Base-by-base conservation (phyloP, 208 protist genomes). In the Acanthamoeba healyi region DNA sequence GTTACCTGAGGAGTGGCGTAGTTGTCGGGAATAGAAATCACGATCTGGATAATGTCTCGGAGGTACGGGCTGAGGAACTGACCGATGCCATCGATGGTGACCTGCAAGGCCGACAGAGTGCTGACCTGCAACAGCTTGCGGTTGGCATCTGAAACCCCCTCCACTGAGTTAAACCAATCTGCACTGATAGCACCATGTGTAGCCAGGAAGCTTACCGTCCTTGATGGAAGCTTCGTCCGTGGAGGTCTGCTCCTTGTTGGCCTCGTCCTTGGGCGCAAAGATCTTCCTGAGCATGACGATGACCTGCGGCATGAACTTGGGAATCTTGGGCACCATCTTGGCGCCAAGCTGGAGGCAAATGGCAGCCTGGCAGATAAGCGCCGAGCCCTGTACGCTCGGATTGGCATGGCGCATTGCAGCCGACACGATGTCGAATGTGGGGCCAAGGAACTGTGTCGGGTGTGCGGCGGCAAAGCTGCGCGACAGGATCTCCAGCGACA, bases 61-160 rank as follows among this genome's bases (percentile, higher is more conserved):
- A 91, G 54, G 51, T 91, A 91, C 5, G 84, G 84, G 38, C 84
- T 91, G 36, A 70, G 46, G 84, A 91, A 91, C 51, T 58, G 84
- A 5, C 54, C 51, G 32, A 91, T 91, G 54, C 36, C 46, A 58
- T 36, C 46, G 29, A 91, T 46, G 46, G 40, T 70, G 9, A 91
- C 84, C 34, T 91, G 49, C 51, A 91, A 26, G 12, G 54, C 29
- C 22, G 84, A 91, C 40, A 91, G 40, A 29, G 56, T 22, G 36
- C 84, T 91, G 24, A 91, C 32, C 54, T 91, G 84, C 54, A 91
- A 17, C 32, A 91, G 34, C 46, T 86, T 86, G 74, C 1, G 63
- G 14, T 72, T 72, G 63, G 63, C 63, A 72, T 72, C 63, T 72
- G 63, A 12, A 36, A 12, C 58, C 4, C 19, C 29, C 15, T 67